These are phyloP conservation scores for Geosiphon pyriformis DNA, from an alignment of 192 early-diverging fungal species.

Conservation along the genomic window DNA sequence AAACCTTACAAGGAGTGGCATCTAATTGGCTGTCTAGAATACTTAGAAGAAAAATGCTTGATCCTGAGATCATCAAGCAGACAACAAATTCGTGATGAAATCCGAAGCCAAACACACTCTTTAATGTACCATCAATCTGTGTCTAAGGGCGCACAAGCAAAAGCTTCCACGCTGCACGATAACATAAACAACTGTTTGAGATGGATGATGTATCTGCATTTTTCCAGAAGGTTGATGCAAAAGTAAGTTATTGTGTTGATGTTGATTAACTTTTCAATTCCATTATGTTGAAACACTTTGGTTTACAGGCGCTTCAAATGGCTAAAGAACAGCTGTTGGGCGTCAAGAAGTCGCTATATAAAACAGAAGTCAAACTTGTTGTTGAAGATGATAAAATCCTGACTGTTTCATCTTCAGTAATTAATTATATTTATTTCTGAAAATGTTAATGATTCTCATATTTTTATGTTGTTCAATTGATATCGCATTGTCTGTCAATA, in stretches of 20 bases:
- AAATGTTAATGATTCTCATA: too few relatives aligned
- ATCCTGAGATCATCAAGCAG: background rate
- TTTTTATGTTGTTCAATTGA: too few relatives aligned
- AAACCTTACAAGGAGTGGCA: background rate
- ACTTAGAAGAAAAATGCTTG: background rate
- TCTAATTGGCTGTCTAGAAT: background rate
- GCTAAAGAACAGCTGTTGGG: background rate
- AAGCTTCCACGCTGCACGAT: background rate
- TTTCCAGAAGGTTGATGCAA: conserved; percentile 10
- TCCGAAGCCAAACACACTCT: background rate
- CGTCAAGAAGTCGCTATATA: conserved; percentile 2
- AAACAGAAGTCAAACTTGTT: conserved; percentile 8
- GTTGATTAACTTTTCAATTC: background rate
- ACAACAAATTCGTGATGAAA: background rate
- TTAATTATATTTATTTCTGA: background rate
- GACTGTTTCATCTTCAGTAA: background rate
- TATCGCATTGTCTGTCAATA: too few relatives aligned
- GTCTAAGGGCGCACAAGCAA: conserved; percentile 8
- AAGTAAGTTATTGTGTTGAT: conserved; percentile 8
- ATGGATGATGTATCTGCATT: background rate
- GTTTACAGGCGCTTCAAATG: conserved; percentile 9
- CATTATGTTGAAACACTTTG: background rate
- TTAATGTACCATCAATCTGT: background rate
- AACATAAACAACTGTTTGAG: background rate
- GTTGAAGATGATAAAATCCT: conserved; percentile 4